Conservation (phyloP, 2,329 filamentous ascomycete genomes). For the Colletotrichum lindemuthianum region DNA sequence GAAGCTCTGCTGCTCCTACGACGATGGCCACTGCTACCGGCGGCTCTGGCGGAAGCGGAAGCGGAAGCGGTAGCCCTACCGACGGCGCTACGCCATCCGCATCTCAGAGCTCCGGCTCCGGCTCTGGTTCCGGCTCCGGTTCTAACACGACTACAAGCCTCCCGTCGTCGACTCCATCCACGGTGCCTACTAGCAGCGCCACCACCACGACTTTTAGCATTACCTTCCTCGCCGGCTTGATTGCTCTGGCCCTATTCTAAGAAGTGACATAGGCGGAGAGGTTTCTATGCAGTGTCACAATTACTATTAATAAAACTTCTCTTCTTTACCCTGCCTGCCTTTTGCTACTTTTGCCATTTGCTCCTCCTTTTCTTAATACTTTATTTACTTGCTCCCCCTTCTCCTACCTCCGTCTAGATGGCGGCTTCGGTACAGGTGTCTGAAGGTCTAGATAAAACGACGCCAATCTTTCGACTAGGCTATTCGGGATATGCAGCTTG, state of each 20-base stretch:
- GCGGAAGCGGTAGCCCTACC: constrained; percentile 29
- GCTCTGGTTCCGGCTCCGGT: constrained; percentile 31
- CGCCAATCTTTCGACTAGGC: no score
- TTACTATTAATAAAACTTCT: not conserved
- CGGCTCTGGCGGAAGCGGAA: constrained; percentile 5
- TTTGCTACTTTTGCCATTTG: no score
- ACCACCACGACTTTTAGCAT: constrained; percentile 25
- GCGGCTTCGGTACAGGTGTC: no score
- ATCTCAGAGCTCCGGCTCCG: constrained; percentile 19
- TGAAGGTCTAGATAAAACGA: no score
- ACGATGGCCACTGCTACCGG: constrained; percentile 34
- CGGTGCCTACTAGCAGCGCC: constrained; percentile 19
- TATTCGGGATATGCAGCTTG: no score
- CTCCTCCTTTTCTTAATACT: no score
- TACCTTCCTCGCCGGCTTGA: constrained; percentile 23
- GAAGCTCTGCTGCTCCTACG: constrained; percentile 26
- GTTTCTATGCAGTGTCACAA: not conserved
- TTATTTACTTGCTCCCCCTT: no score
- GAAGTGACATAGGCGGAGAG: not conserved
- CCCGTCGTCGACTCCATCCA: constrained; percentile 12
- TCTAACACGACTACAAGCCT: constrained; percentile 33
- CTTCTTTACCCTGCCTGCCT: not conserved
- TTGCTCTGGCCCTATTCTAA: constrained; percentile 35
- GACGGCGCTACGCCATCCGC: constrained; percentile 37
- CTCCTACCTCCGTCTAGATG: no score